Conservation (phyloP, 257 asterid genomes). For the Schizonepeta tenuifolia region DNA sequence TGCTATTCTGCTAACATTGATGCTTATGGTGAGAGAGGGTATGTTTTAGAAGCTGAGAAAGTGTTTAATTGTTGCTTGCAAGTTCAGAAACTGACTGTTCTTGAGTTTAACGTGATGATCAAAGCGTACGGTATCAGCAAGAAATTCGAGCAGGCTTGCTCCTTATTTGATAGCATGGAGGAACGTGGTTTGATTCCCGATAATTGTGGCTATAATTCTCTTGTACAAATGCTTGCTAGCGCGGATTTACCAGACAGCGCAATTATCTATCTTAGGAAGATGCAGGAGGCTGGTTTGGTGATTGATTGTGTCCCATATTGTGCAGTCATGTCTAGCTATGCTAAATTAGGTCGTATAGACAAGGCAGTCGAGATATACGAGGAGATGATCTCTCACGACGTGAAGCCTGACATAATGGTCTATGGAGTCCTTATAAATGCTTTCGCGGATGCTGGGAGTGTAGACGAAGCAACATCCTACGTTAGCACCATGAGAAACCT, state of each 20-base stretch:
- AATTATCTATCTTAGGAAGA: slow-evolving; percentile 56
- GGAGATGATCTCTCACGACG: slow-evolving; percentile 57
- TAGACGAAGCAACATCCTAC: slow-evolving; percentile 54
- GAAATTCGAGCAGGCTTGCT: slow-evolving; percentile 72
- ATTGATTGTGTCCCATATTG: slow-evolving; percentile 75
- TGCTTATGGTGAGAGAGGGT: slow-evolving; percentile 87
- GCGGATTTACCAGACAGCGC: slow-evolving; percentile 76
- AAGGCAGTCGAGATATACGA: slow-evolving; percentile 59
- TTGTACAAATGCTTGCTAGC: slow-evolving; percentile 82
- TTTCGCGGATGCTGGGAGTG: slow-evolving; percentile 76
- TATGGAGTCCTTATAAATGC: slow-evolving; percentile 84
- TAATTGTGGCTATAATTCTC: slow-evolving; percentile 79
- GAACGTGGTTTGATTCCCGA: slow-evolving; percentile 64
- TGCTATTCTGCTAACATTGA: slow-evolving; percentile 93
- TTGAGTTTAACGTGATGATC: slow-evolving; percentile 85
- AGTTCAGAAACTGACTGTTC: slow-evolving; percentile 50
- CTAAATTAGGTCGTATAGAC: slow-evolving; percentile 59
- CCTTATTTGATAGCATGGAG: slow-evolving; percentile 68
- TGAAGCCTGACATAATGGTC: slow-evolving; percentile 79
- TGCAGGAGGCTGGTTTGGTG: slow-evolving; percentile 71
- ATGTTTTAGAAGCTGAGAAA: slow-evolving; percentile 63
- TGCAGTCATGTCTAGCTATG: slow-evolving; percentile 83
- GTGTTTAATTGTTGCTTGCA: slow-evolving; percentile 62
- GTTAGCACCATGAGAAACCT: slow-evolving; percentile 50
- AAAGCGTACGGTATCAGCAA: slow-evolving; percentile 88